Conservation (phyloP, 192 early-diverging fungal species). For the Coemansia sp. region DNA sequence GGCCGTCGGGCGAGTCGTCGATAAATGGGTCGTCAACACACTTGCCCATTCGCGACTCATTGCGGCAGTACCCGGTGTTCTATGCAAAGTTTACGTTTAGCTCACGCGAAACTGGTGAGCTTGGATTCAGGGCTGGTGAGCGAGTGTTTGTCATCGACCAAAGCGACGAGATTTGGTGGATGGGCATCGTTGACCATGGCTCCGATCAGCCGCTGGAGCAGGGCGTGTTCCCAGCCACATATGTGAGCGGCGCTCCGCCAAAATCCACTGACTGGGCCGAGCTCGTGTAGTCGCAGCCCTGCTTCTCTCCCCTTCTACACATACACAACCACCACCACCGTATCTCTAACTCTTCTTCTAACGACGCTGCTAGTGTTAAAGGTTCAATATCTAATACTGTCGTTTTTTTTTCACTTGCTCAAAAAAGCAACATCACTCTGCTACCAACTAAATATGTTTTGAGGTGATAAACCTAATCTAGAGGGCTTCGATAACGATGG, state of each 20-base stretch:
- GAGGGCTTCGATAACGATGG: constrained; percentile 67
- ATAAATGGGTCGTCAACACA: constrained; percentile 29
- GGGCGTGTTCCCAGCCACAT: constrained; percentile 80
- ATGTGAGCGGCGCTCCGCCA: constrained; percentile 61
- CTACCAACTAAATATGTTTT: neutral
- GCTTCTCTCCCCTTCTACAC: neutral
- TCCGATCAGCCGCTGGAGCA: constrained; percentile 60
- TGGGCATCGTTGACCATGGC: constrained; percentile 69
- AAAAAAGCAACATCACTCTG: too few species aligned
- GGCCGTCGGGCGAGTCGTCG: constrained; percentile 46
- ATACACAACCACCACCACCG: neutral
- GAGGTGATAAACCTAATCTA: neutral
- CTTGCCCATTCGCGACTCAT: constrained; percentile 57
- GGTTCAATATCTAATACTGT: neutral
- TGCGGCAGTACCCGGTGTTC: constrained; percentile 60
- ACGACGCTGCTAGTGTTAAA: neutral
- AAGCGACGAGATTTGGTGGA: constrained; percentile 84
- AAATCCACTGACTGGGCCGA: constrained; percentile 51
- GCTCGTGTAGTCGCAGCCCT: constrained; percentile 30
- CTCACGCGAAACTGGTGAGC: constrained; percentile 73
- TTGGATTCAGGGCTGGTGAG: constrained; percentile 69
- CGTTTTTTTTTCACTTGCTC: neutral
- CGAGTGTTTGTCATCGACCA: constrained; percentile 74
- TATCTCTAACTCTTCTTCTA: neutral
- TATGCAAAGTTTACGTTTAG: constrained; percentile 75